Evolutionary conservation across 306 rosid species (phyloP), one percentile per base, ranked within the genome.

Genomic region (Phaseolus lunatus): DNA sequence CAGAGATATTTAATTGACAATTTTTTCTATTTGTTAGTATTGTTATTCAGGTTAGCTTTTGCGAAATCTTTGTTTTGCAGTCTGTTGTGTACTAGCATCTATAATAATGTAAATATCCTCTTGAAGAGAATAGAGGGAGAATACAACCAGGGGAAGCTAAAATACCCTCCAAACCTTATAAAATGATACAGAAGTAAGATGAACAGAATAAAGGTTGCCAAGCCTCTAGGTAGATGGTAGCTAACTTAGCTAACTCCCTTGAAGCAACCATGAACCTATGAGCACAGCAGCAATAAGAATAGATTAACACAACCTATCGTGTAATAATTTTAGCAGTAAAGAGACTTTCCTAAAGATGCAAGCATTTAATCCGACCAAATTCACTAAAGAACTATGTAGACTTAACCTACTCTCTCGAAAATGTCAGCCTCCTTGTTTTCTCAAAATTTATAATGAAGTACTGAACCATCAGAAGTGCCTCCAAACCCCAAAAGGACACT

Each of bases 91-190:
- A 23, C 18, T 24, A 48, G 20, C 12, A 45, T 56, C 71, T 50
- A 24, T 73, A 16, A 78, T 44, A 54, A 16, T 8, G 62, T 52
- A 56, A 63, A 27, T 67, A 73, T 15, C 22, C 26, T 24, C 44
- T 63, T 64, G 3, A 56, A 79, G 65, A 79, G 56, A 76, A 35
- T 41, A 39, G 54, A 71, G 35, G 49, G 13, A 50, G 37, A 61
- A 50, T 37, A 71, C 78, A 58, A 49, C 19, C 7, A 19, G 61
- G 68, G 22, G 35, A 27, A 80, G 48, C 1, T 41, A 64, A 27
- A 65, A 22, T 64, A 37, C 58, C 52, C 4, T 62, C 13, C 24
- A 72, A 76, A 7, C 27, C 15, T 1, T 12, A 18, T 61, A 5
- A 79, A 44, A 14, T 7, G 71, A 48, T 52, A 18, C 19, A n/a